These are phyloP conservation scores for Botrytis hyacinthi DNA, from an alignment of 2,329 filamentous ascomycete genomes.

Conservation along the genomic window DNA sequence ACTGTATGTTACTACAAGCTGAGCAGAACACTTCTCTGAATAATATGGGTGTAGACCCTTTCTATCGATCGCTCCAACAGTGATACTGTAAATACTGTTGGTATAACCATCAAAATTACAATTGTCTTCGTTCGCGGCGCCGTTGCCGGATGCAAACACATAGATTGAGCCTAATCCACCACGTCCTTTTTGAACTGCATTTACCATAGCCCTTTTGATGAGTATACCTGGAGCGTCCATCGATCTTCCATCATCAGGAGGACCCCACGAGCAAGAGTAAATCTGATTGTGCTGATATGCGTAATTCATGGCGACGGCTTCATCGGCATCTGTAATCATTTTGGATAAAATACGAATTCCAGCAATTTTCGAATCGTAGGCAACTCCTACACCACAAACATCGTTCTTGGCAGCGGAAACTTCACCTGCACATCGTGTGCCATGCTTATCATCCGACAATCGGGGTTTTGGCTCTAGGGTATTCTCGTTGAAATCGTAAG, in stretches of 20 bases:
- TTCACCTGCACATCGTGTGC: slow-evolving; percentile 92
- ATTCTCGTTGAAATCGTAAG: slow-evolving; percentile 94
- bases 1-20: slow-evolving; percentile 94
- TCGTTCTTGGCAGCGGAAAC: slow-evolving; percentile 89
- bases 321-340: slow-evolving; percentile 86
- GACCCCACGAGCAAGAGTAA: slow-evolving; percentile 98
- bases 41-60: slow-evolving; percentile 90
- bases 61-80: slow-evolving; percentile 87
- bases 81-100: slow-evolving; percentile 98
- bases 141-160: slow-evolving; percentile 96
- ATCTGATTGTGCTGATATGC: slow-evolving; percentile 89
- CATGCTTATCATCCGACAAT: slow-evolving; percentile 83
- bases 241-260: slow-evolving; percentile 84
- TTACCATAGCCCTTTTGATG: slow-evolving; percentile 86
- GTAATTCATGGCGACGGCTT: slow-evolving; percentile 90
- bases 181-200: slow-evolving; percentile 85
- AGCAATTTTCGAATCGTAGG: slow-evolving; percentile 86
- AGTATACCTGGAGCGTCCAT: slow-evolving; percentile 93
- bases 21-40: slow-evolving; percentile 92
- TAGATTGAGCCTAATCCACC: slow-evolving; percentile 83
- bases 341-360: slow-evolving; percentile 92
- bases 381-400: slow-evolving; percentile 92
- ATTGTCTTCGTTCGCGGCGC: slow-evolving; percentile 82
- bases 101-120: slow-evolving; percentile 99
- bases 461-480: slow-evolving; percentile 74